A percentile compares a stretch with the other conserved stretches of the same genome.
These are phyloP conservation scores for Fusarium multiceps DNA, from an alignment of 2,329 filamentous ascomycete genomes.

Conservation along the genomic window DNA sequence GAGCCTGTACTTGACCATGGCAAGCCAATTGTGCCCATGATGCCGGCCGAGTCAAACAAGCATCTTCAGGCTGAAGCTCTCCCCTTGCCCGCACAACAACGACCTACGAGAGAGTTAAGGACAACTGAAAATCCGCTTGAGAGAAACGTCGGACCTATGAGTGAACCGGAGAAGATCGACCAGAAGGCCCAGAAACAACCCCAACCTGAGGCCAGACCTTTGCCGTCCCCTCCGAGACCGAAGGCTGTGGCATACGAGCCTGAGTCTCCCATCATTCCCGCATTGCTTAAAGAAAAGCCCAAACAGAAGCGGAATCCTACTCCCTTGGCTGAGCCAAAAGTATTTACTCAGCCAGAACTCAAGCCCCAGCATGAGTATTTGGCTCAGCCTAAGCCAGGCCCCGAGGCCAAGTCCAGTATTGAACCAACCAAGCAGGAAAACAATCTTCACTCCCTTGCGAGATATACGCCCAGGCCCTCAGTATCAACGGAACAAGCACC, in stretches of 20 bases:
- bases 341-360: background rate
- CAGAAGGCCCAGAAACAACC: background rate
- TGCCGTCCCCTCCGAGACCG: background rate
- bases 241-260: background rate
- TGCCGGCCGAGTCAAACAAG: background rate
- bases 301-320: background rate
- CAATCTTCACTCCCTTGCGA: background rate
- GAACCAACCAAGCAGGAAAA: background rate
- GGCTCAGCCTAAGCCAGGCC: background rate
- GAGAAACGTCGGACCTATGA: background rate
- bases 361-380: background rate
- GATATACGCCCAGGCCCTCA: background rate
- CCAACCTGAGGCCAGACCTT: background rate
- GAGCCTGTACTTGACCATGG: background rate
- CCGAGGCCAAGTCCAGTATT: background rate
- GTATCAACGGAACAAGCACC: background rate
- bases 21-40: background rate
- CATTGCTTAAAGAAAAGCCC: background rate
- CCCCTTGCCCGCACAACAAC: background rate
- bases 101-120: background rate
- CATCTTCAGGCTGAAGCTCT: background rate
- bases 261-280: background rate
- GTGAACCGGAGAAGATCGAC: background rate
- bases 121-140: background rate
- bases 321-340: background rate